Evolutionary conservation across 2,329 filamentous ascomycete species (phyloP), one percentile per base, ranked within the genome.

Genomic region (Cytospora piceae): DNA sequence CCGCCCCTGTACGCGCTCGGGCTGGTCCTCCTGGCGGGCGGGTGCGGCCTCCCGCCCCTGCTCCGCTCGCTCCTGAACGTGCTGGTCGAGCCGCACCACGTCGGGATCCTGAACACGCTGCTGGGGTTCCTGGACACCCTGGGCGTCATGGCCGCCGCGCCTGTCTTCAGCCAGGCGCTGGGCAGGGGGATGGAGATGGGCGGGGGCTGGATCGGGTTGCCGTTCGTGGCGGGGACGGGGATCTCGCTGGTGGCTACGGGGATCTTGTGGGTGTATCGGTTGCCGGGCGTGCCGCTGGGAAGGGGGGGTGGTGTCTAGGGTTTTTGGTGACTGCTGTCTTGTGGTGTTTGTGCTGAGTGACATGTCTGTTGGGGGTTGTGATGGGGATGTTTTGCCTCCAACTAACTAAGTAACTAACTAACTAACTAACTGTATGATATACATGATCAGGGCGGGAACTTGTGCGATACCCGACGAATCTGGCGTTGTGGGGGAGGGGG

Each of bases 91-190:
- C 77, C 80, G 27, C 80, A 84, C 65, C 81, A 85, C 5, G 77
- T 86, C 15, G 85, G 83, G 27, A 81, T 81, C 0, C 74, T 86
- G 29, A 87, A 86, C 71, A 83, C 81, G 5, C 75, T 83, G 4
- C 76, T 87, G 12, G 78, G 80, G 2, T 76, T 85, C 29, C 71
- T 83, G 37, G 83, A 87, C 67, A 81, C 79, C 11, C 51, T 81
- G 14, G 81, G 84, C n/a, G 69, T 79, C 2, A 78, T 85, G 66
- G 58, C 81, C 6, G 79, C 79, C 0, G 77, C 78, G 1, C 84
- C 84, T 0, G 67, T 80, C 0, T 73, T 87, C 39, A 82, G 81
- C 1, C 76, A 74, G 71, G 71, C 84, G 7, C 78, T 87, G 49
- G 76, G 78, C 42, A 69, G 72, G 1, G 85, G 84, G 0, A 71